phyloP scores from a whole-genome alignment of 345 rosid genomes.

The Acer campestre region DNA sequence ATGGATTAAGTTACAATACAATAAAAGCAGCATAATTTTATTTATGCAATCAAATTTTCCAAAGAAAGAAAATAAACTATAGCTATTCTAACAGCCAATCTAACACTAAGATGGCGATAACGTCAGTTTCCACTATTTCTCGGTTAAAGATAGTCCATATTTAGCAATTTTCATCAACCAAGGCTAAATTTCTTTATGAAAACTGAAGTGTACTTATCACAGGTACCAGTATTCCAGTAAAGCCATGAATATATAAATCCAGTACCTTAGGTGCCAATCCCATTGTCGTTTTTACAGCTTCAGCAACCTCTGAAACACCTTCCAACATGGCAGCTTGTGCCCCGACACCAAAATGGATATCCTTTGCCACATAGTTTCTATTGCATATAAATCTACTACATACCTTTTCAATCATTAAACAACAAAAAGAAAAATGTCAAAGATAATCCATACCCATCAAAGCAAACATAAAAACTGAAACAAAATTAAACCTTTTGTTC shows the following conservation, averaged over 20 bases:
- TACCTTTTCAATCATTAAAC: slow-evolving; percentile 41
- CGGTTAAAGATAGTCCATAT: not conserved
- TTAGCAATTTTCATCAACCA: not conserved
- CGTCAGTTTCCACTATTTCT: not conserved
- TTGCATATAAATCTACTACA: slow-evolving; percentile 46
- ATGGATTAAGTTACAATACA: not conserved
- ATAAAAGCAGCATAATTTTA: not conserved
- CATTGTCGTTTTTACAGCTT: slow-evolving; percentile 95
- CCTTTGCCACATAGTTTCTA: slow-evolving; percentile 82
- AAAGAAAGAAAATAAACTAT: not conserved
- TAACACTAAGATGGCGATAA: not conserved
- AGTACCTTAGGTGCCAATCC: slow-evolving; percentile 74
- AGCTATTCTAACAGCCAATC: not conserved
- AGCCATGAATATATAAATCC: not conserved
- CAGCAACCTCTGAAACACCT: slow-evolving; percentile 91
- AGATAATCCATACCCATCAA: not conserved
- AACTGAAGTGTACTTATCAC: not conserved
- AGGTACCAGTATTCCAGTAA: not conserved
- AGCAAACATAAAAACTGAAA: not conserved
- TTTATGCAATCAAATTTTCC: not conserved
- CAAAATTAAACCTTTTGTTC: not conserved
- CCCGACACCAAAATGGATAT: slow-evolving; percentile 76
- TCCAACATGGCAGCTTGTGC: slow-evolving; percentile 90
- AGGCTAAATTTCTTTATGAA: not conserved
- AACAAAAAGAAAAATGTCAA: slow-evolving; percentile 18